Evolutionary conservation across 169 alveolate species (phyloP).

Genomic region (Eimeria acervulina): DNA sequence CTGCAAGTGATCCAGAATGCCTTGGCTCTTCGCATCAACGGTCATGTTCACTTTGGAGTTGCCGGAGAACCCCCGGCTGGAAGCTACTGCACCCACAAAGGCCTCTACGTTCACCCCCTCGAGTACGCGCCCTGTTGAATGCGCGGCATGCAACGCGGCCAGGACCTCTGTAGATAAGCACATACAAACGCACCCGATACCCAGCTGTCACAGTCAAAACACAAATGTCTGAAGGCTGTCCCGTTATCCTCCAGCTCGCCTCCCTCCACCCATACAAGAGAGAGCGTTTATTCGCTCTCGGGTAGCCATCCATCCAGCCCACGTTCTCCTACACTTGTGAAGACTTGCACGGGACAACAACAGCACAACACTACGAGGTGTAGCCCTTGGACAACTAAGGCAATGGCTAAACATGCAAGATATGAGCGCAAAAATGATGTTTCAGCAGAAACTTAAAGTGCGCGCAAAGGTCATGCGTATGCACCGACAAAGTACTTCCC

Average conservation of each 20-base stretch:
- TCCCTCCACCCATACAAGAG: background rate
- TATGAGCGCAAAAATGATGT: background rate
- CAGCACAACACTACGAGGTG: background rate
- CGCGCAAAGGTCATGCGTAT: background rate
- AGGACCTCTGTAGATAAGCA: constrained; percentile 85
- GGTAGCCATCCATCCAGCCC: background rate
- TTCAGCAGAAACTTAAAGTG: background rate
- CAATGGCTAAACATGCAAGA: background rate
- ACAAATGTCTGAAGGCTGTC: background rate
- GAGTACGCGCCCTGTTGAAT: constrained; percentile 87
- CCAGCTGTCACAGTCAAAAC: background rate
- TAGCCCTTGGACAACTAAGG: background rate
- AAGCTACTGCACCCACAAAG: constrained; percentile 2
- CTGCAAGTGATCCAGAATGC: constrained; percentile 95
- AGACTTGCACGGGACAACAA: background rate
- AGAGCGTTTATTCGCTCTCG: background rate
- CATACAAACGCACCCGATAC: background rate
- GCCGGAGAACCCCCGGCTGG: background rate
- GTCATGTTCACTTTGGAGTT: constrained; percentile 27
- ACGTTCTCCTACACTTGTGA: background rate
- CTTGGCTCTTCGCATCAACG: constrained; percentile 67
- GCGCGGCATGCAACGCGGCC: constrained; percentile 91
- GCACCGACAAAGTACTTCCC: background rate
- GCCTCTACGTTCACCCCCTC: constrained; percentile 90
- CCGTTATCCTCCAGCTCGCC: background rate